Base-by-base conservation (phyloP, 1,284 basidiomycete species). In the Apiotrichum montevideense region DNA sequence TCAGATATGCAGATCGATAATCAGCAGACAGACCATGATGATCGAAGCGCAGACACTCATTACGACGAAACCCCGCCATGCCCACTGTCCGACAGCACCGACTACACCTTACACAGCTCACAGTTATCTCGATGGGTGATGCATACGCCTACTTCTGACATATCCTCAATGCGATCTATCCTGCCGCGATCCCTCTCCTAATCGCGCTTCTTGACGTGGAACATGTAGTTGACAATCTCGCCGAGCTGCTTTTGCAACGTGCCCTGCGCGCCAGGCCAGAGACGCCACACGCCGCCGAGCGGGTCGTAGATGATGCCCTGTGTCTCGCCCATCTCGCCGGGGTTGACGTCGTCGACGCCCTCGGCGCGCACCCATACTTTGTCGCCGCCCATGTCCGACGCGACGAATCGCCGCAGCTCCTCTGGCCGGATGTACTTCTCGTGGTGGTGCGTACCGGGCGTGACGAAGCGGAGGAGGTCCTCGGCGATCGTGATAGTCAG, bases 401-500 rank as follows among this genome's bases (percentile, higher is more conserved):
- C 80, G 77, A 98, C 95, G 78, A 90, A 97, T 8, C 81, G 81
- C 39, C 88, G 78, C n/a, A 99, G 82, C 73, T 99, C 95, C 0
- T 81, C 79, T 1, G 95, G 91, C 63, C 90, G 88, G 70, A 99
- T 81, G 74, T 84, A 99, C 77, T 99, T 97, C 42, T 82, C 80
- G 71, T 90, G 88, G 0, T 90, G 92, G 75, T 99, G 96, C 4
- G 96, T 98, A 3, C 95, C 94, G 0, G 83, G 83, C 0, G 88
- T 81, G 51, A 98, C 96, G 64, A 91, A 81, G 1, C 87, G 81
- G 13, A 96, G 79, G 52, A 93, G 71, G 49, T 89, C 79, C 77
- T 99, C 95, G 4, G 94, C 95, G 49, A 93, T 79, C 57, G 94
- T 82, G 68, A 99, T 94, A 10, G 93, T 94, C 34, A 98, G 80